Base-by-base conservation (phyloP, 768 basidiomycete species). In the Trametes meyenii region DNA sequence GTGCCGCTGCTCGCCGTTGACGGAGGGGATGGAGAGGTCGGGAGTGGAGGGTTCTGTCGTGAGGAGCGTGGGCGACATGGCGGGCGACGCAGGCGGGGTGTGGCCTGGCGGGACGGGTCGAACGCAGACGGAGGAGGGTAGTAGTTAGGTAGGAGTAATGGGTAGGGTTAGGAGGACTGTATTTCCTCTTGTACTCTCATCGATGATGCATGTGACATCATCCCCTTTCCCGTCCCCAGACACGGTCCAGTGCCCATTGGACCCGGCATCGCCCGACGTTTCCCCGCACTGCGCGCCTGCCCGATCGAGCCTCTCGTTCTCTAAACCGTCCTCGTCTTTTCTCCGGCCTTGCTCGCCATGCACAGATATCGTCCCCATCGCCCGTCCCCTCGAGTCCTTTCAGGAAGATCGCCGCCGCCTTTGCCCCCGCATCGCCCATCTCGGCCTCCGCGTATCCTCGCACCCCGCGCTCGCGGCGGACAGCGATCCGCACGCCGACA, bases 1-100 rank as follows among this genome's bases (percentile, higher is more conserved):
- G 67, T 94, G 90, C 59, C 79, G 82, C 65, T 78, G 79, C 67
- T 81, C 74, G 68, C 74, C 76, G 67, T 76, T 70, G 14, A 58
- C 19, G 46, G 55, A 29, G 46, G 54, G 67, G 40, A 51, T 29
- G 58, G 58, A 58, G 54, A 66, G 63, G 55, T 60, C 65, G 42
- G 58, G 67, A 11, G 57, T 46, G 33, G 62, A 55, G 11, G 58
- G 40, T 39, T 58, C 51, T 14, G 62, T 54, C n/a, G 39, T 50
- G 56, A 62, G 55, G 29, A 58, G 46, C 3, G 38, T 44, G 51
- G 62, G 48, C 5, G 62, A 48, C 62, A 64, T 64, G 53, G 58
- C 38, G 36, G 26, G 13, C 21, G 45, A 26, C 12, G 45, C 16
- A 50, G 39, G 16, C 36, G 21, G 62, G 35, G 10, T 49, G 7